Base-by-base conservation (phyloP, 169 alveolate species). In the Cryptosporidium ryanae region DNA sequence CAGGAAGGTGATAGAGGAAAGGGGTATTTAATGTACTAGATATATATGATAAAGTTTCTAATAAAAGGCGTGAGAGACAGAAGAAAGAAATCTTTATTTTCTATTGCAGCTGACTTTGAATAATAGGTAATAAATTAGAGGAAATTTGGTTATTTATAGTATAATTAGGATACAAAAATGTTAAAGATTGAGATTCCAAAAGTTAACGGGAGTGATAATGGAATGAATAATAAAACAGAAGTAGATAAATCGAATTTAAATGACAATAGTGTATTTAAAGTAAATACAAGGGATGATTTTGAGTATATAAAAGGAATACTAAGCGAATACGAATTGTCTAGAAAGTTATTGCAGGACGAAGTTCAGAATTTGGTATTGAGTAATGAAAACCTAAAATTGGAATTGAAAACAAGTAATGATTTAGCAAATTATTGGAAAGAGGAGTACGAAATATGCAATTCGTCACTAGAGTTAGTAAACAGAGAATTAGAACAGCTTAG, bases 371-470 rank as follows among this genome's bases (percentile, higher is more conserved):
- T 76, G 25, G 31, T 76, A 0, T 38, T 61, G 12, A 32, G 59
- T 59, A 76, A 76, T 76, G 71, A 76, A 13, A 21, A 32, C n/a
- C 38, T 76, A 23, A 44, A 43, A 29, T 46, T 21, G 44, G 70
- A 76, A 43, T 32, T 76, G 38, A 76, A 29, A 32, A 34, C 61
- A n/a, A 76, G 76, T 57, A 76, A 21, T 25, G 87, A 76, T 21
- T 44, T 76, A 63, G 25, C 21, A 8, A 29, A 55, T 8, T 76
- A 76, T 44, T 76, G 87, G 87, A 76, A 76, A 34, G 76, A 61
- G 21, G 71, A 55, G 44, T 76, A 76, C 27, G 87, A 76, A 23
- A 27, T 61, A 31, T 76, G 87, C 23, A 59, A 59, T 59, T 1
- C 76, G 21, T 76, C 87, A 18, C 65, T 76, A 23, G 61, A n/a